Evolutionary conservation across 768 basidiomycete species (phyloP), one percentile per base, ranked within the genome.

Genomic region (Auricularia heimuer): DNA sequence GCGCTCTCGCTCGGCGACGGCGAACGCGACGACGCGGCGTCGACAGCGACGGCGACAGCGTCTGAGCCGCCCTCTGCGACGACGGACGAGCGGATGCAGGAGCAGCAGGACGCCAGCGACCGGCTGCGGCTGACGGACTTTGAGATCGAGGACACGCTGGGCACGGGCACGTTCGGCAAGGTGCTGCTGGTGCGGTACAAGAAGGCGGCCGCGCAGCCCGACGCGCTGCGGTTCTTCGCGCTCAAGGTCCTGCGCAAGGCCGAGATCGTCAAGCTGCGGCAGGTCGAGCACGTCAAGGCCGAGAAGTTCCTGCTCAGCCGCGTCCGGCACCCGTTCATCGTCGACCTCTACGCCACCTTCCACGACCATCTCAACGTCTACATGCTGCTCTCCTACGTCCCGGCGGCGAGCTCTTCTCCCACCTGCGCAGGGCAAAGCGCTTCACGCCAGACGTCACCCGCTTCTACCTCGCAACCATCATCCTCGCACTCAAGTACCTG

Each of bases 371-470:
- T 94, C 71, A 98, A 99, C 80, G 87, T 98, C 61, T 99, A 99
- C 78, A 96, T 99, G 92, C 80, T 99, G 67, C 86, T 98, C 79
- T 95, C 93, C 62, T 96, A 94, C 73, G 85, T 96, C 58, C 95
- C 8, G 97, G 97, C 21, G 97, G 97, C 44, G 97, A 99, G 76
- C 85, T 99, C 62, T 98, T 99, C 76, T 98, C 95, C 4, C 92
- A 94, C 70, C 85, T 98, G 44, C 90, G 97, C 65, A 86, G 97
- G 61, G 94, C 95, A 0, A 90, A 93, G 68, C 85, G 90, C 65
- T 98, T 99, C 78, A 92, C 92, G 3, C 90, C 96, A 36, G 97
- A 99, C 73, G 97, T 99, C 67, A 95, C 97, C 33, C 87, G 97
- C 60, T 99, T 98, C 78, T 99, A 98, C 77, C 86, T 96, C 68